Conservation (phyloP, 2,329 filamentous ascomycete genomes). For the Acarospora socialis region DNA sequence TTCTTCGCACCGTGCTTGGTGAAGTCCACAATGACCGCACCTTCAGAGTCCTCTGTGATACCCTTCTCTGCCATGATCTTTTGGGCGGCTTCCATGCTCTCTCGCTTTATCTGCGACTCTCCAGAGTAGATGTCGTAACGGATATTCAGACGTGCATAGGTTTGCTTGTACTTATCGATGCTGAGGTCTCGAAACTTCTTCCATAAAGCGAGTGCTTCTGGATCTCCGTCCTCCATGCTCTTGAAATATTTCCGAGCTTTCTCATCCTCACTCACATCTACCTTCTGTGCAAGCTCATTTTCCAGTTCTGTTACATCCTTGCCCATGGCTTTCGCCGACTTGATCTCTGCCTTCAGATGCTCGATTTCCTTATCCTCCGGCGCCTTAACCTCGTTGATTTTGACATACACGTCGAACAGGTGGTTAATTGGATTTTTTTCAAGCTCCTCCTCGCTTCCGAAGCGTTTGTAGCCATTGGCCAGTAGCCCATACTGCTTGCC, state of each 20-base stretch:
- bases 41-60: slow-evolving; percentile 55
- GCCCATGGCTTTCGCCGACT: slow-evolving; percentile 29
- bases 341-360: slow-evolving; percentile 37
- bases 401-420: slow-evolving; percentile 67
- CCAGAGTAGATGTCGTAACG: slow-evolving; percentile 58
- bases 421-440: slow-evolving; percentile 65
- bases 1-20: slow-evolving; percentile 45
- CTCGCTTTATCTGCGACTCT: slow-evolving; percentile 56
- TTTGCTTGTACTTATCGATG: slow-evolving; percentile 51
- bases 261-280: slow-evolving; percentile 46
- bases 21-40: slow-evolving; percentile 60
- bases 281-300: slow-evolving; percentile 29
- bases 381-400: slow-evolving; percentile 50
- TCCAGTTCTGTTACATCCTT: slow-evolving; percentile 33
- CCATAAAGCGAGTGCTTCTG: slow-evolving; percentile 47
- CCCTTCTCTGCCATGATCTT: slow-evolving; percentile 48
- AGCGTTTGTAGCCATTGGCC: slow-evolving; percentile 60
- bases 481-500: slow-evolving; percentile 45
- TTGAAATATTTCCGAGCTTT: slow-evolving; percentile 61
- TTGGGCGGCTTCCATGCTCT: slow-evolving; percentile 50
- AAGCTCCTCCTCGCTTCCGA: slow-evolving; percentile 59
- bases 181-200: slow-evolving; percentile 51
- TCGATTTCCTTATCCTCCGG: slow-evolving; percentile 54
- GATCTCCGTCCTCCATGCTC: slow-evolving; percentile 54
- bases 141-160: slow-evolving; percentile 57